Base-by-base conservation (phyloP, 2,329 filamentous ascomycete species). In the Scleromitrula shiraiana region DNA sequence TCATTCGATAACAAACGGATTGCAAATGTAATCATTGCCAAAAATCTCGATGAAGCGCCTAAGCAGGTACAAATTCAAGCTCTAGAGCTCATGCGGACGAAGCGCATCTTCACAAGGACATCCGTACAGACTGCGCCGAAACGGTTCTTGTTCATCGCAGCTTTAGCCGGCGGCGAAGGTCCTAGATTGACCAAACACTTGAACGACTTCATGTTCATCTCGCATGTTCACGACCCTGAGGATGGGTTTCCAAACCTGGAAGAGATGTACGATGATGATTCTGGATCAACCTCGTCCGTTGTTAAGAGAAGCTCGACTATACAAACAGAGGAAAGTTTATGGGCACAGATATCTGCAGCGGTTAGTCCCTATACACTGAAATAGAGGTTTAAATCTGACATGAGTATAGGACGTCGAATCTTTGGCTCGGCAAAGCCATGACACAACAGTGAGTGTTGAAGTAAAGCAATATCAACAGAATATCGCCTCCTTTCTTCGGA, bases 141-240 rank as follows among this genome's bases (percentile, higher is more conserved):
- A 61, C 76, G 80, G 23, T 95, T 96, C 62, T 70, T 96, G 22
- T 82, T 96, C 54, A 70, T 95, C 24, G 83, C 87, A 1, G 69
- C 95, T n/a, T 69, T 89, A 2, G 70, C 67, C 17, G 73, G 67
- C 33, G 71, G 71, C 2, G 72, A 75, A 30, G 61, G 68, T 36
- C 69, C 72, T 3, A 70, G 68, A 41, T 70, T 83, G 41, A 75
- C 71, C 19, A 67, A 66, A 26, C 75, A 88, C 56, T 62, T 83
- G 65, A 94, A 89, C 59, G 88, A 97, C 50, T 80, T 86, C 54
- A 83, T 97, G 56, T 88, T 89, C 62, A 82, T 97, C 50, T 91
- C 87, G 0, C 90, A 97, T 65, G 87, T 82, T 69, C 89, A 97
- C 60, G 76, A 83, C 49, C 72, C 77, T 4, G 70, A 74, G 1